phyloP scores from a whole-genome alignment of 2,329 filamentous ascomycete species.

The Zasmidium angulare region DNA sequence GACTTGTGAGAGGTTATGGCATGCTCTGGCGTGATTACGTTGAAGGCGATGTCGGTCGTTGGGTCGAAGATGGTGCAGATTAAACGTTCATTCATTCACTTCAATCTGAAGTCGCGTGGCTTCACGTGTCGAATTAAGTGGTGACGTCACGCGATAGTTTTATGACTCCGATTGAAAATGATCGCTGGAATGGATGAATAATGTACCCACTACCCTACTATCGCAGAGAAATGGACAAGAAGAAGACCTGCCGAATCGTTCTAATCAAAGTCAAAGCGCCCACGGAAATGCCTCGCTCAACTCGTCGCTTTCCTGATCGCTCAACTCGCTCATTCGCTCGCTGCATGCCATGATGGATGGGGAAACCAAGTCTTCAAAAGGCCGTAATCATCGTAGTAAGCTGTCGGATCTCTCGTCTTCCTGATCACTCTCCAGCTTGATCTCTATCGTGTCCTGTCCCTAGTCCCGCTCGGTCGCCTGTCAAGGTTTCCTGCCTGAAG shows the following conservation, averaged over 20 bases:
- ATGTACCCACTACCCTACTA: background rate
- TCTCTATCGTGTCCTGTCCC: constrained; percentile 2
- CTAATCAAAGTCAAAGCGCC: background rate
- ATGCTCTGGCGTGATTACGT: background rate
- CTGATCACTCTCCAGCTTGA: background rate
- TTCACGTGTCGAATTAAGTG: background rate
- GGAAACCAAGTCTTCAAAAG: background rate
- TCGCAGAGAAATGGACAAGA: background rate
- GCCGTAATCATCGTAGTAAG: constrained; percentile 10
- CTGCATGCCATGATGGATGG: constrained; percentile 3
- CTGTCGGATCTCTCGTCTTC: constrained; percentile 3
- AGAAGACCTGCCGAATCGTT: background rate
- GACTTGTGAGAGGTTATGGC: constrained; percentile 7
- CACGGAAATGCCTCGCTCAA: background rate
- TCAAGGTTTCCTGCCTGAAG: no score
- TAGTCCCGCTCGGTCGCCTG: background rate
- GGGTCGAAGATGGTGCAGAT: background rate
- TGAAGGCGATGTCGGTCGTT: background rate
- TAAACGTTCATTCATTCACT: background rate
- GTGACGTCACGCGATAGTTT: no score
- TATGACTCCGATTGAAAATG: no score
- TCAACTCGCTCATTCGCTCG: background rate
- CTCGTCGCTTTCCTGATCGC: background rate
- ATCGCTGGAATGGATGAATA: no score
- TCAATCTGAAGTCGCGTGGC: background rate